Evolutionary conservation across 2,329 filamentous ascomycete species (phyloP), one percentile per base, ranked within the genome.

Genomic region (Anthostomella pinea): DNA sequence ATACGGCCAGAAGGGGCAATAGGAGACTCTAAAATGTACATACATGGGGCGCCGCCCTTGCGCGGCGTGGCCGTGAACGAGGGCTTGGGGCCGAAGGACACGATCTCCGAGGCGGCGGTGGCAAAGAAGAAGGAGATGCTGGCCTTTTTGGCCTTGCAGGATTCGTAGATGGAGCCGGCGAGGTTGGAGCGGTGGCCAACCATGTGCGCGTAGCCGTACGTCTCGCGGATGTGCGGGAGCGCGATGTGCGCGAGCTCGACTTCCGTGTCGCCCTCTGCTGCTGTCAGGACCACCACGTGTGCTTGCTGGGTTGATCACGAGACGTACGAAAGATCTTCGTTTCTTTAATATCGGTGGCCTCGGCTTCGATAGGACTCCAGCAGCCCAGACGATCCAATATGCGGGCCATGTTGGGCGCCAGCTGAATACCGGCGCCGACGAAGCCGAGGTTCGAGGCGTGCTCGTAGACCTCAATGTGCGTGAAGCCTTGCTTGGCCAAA

Each of bases 371-470:
- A 14, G 43, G 39, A 22, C 72, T 64, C 85, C 86, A 91, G 40
- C 84, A 83, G 8, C 82, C 86, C 24, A 90, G 66, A 10, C 73
- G 68, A 54, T 87, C 81, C 9, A 93, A 71, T 6, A 93, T 84
- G 2, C 85, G 76, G 3, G 82, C 81, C 74, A 91, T 85, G 49
- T 93, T 94, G 0, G 87, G 87, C 0, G 87, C 85, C 39, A 91
- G 71, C 58, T 94, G 87, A 48, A 93, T 91, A 4, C 87, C 87
- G 1, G 87, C 87, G 16, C 87, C 87, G 1, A 91, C 85, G 52
- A 91, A 91, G 5, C 86, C 86, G 3, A 91, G 72, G 47, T 79
- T 76, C 4, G 81, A 77, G 0, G 85, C 85, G 21, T 73, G 76
- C 58, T 91, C 87, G 58, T 81, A 91, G 33, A 91, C 77, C 36